Percentiles rank a stretch among this genome's conserved stretches.
These are phyloP conservation scores for Tolypocladium pustulatum DNA, from an alignment of 2,329 filamentous ascomycete genomes.

Conservation along the genomic window DNA sequence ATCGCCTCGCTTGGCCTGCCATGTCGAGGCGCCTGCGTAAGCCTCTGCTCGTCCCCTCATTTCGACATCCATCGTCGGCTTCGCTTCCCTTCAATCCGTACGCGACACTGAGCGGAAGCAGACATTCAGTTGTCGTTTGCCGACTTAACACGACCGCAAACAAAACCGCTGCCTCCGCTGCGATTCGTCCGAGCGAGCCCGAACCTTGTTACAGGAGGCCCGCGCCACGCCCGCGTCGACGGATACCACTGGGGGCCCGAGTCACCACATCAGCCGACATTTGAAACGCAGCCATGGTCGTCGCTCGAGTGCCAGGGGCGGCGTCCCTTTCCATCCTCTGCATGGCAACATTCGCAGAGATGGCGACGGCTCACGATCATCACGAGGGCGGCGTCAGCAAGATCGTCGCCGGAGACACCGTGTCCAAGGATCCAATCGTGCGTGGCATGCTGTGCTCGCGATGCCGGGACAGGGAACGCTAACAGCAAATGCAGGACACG, in stretches of 20 bases:
- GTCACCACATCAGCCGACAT: neutral
- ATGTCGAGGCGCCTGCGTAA: neutral
- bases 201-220: slow-evolving; percentile 3
- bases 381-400: slow-evolving; percentile 31
- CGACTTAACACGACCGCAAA: neutral
- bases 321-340: slow-evolving; percentile 8
- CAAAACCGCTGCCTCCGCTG: neutral
- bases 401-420: slow-evolving; percentile 57
- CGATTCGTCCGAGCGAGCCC: neutral
- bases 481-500: slow-evolving; percentile 47
- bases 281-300: slow-evolving; percentile 10
- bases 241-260: neutral
- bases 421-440: slow-evolving; percentile 67
- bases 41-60: neutral
- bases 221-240: neutral
- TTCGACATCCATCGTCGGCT: neutral
- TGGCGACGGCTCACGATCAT: slow-evolving; percentile 36
- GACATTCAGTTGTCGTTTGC: neutral
- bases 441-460: slow-evolving; percentile 14
- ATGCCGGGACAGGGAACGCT: neutral
- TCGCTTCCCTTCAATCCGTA: neutral
- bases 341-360: slow-evolving; percentile 12
- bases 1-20: neutral
- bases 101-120: neutral
- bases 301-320: slow-evolving; percentile 5